A percentile compares a stretch with the other conserved stretches of the same genome.
These are phyloP conservation scores for Penicillium sp. DNA, from an alignment of 2,329 filamentous ascomycete genomes.

Conservation along the genomic window DNA sequence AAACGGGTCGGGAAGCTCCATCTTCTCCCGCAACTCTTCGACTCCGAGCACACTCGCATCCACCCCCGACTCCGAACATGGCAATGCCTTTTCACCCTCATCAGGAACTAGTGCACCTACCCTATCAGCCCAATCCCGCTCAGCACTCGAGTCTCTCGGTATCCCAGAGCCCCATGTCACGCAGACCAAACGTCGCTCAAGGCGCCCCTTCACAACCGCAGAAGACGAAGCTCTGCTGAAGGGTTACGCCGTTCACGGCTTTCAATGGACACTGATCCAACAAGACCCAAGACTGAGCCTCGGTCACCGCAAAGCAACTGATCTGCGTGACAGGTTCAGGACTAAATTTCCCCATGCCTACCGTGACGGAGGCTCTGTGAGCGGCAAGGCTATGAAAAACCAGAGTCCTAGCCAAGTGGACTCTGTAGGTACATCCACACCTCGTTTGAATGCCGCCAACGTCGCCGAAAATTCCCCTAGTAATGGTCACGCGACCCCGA, in stretches of 20 bases:
- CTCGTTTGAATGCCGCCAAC: not conserved
- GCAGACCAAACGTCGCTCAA: slow-evolving; percentile 55
- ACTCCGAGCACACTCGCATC: slow-evolving; percentile 21
- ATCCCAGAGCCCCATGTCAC: slow-evolving; percentile 51
- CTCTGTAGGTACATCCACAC: slow-evolving; percentile 8
- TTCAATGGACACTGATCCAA: slow-evolving; percentile 62
- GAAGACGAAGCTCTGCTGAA: slow-evolving; percentile 62
- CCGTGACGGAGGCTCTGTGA: slow-evolving; percentile 46
- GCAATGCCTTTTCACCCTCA: slow-evolving; percentile 18
- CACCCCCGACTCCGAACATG: slow-evolving; percentile 14
- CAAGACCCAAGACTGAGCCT: slow-evolving; percentile 57
- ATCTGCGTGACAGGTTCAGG: slow-evolving; percentile 64
- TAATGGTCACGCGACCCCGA: slow-evolving; percentile 14
- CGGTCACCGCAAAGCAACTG: slow-evolving; percentile 55
- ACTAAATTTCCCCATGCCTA: slow-evolving; percentile 62
- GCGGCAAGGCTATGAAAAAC: slow-evolving; percentile 25
- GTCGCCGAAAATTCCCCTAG: slow-evolving; percentile 5
- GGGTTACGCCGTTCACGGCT: slow-evolving; percentile 61
- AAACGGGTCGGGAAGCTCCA: slow-evolving; percentile 12
- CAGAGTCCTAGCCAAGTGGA: slow-evolving; percentile 16
- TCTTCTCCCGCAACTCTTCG: slow-evolving; percentile 18
- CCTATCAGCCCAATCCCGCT: slow-evolving; percentile 35
- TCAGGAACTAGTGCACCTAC: slow-evolving; percentile 29
- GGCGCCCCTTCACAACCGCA: slow-evolving; percentile 56
- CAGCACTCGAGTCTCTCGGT: slow-evolving; percentile 44